Percentiles rank a stretch among this genome's conserved stretches.
These are phyloP conservation scores for Tuber calosporum DNA, from an alignment of 495 filamentous ascomycete species.

Conservation along the genomic window DNA sequence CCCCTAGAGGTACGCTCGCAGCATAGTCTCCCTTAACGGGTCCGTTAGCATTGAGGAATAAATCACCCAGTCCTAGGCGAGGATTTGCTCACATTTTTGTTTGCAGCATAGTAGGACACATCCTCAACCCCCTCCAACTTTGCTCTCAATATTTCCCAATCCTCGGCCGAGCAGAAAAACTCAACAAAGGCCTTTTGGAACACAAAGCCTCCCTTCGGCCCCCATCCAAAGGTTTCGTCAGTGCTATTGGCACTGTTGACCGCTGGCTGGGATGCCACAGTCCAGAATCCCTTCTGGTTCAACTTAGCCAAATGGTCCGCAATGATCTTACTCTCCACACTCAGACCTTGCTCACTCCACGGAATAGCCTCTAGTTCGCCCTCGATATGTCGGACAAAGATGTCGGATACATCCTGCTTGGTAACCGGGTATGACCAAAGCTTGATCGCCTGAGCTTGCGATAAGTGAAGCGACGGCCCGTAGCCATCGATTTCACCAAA, in stretches of 20 bases:
- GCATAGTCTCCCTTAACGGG: constrained; percentile 32
- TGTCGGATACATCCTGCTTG: constrained; percentile 59
- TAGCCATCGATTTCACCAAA: constrained; percentile 96
- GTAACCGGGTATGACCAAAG: constrained; percentile 76
- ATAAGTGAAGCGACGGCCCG: constrained; percentile 81
- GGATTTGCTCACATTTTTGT: constrained; percentile 43
- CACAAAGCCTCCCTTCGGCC: constrained; percentile 83
- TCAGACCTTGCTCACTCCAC: constrained; percentile 87
- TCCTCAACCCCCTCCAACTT: constrained; percentile 54
- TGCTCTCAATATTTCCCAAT: constrained; percentile 60
- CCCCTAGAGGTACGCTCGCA: constrained; percentile 34
- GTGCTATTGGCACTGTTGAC: constrained; percentile 73
- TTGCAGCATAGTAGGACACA: constrained; percentile 79
- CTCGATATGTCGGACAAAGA: constrained; percentile 73
- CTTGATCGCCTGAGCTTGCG: constrained; percentile 63
- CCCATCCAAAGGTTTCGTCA: constrained; percentile 87
- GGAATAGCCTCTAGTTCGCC: constrained; percentile 71
- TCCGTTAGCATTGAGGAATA: background rate
- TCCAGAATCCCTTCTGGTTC: constrained; percentile 88
- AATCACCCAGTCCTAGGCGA: background rate
- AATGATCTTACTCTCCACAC: constrained; percentile 75
- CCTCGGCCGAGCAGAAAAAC: constrained; percentile 68
- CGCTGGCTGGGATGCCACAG: constrained; percentile 89
- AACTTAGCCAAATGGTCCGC: constrained; percentile 62
- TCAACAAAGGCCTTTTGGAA: constrained; percentile 99